Conservation (phyloP, 2,329 filamentous ascomycete species). For the Aspergillus fructus region DNA sequence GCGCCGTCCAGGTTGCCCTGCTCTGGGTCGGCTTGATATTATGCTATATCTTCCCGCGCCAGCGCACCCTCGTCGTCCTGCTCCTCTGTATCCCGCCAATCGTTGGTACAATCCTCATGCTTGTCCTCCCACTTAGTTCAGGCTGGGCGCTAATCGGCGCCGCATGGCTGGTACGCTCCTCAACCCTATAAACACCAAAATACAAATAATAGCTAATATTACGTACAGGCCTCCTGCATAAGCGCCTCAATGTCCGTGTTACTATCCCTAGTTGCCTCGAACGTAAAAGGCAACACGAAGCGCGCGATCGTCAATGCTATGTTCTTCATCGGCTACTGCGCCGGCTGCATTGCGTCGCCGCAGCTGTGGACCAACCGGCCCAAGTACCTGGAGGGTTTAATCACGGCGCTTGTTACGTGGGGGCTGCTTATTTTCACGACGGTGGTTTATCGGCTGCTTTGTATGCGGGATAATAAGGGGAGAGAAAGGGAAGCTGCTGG, state of each 20-base stretch:
- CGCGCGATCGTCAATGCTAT: constrained; percentile 47
- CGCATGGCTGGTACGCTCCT: constrained; percentile 43
- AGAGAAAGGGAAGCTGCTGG: background rate
- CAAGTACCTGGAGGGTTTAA: constrained; percentile 48
- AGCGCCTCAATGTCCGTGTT: constrained; percentile 45
- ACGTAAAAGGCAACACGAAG: constrained; percentile 55
- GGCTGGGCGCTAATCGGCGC: constrained; percentile 52
- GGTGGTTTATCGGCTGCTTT: background rate
- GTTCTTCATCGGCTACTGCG: constrained; percentile 54
- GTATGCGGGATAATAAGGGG: background rate
- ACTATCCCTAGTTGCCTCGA: constrained; percentile 48
- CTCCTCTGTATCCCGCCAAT: constrained; percentile 32
- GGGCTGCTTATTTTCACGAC: background rate
- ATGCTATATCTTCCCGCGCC: background rate
- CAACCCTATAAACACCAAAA: constrained; percentile 33
- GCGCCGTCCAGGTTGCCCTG: background rate
- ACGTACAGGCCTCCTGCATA: constrained; percentile 30
- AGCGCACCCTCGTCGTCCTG: background rate
- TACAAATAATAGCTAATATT: background rate
- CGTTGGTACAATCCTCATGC: constrained; percentile 46
- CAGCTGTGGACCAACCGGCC: constrained; percentile 49
- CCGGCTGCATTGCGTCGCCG: constrained; percentile 48
- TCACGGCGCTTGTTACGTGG: constrained; percentile 29
- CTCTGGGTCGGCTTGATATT: background rate
- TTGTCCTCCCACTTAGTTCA: constrained; percentile 33